Evolutionary conservation across 2,329 filamentous ascomycete genomes (phyloP), one percentile per base, ranked within the genome.

Genomic region (Colletotrichum trifolii): DNA sequence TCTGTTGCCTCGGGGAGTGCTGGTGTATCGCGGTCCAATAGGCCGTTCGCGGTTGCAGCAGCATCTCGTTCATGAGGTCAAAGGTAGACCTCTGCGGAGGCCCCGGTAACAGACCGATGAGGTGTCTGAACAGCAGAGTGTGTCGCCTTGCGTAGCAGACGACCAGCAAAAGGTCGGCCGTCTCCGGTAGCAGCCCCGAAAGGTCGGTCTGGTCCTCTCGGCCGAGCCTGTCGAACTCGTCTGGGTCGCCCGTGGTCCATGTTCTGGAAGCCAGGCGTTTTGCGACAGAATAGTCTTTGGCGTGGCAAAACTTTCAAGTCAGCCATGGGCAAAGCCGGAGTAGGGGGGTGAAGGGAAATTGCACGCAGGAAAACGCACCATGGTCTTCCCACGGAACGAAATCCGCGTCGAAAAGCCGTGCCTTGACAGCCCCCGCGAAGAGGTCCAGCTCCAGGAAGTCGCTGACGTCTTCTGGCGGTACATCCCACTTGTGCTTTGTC

Each of bases 131-230:
- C 46, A 58, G 7, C 8, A 25, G 12, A 13, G 47, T 52, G 47
- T 58, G 46, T 50, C 55, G 55, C 38, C 47, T 50, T 6, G 38
- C 46, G 46, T 58, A 58, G 55, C 55, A 58, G 17, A 58, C 25
- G n/a, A 58, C 38, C 10, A 58, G 33, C 12, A 58, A 36, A 35
- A 58, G 47, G 33, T 58, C 46, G 46, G 55, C 39, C 13, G 50
- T 38, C 15, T 58, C 46, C 13, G 55, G 55, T 11, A 36, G 7
- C 10, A 50, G n/a, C 10, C 7, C 5, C 25, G 55, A 45, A 6
- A 17, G 38, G 46, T 52, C 47, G 8, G 8, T 36, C 46, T 45
- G 46, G 39, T 43, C 46, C 55, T 59, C 38, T 52, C 25, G 46
- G 38, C 38, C 6, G 3, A 50, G 55, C 17, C 33, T 25, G 10